phyloP scores from a whole-genome alignment of 2,329 filamentous ascomycete species.

The Colletotrichum sp. region DNA sequence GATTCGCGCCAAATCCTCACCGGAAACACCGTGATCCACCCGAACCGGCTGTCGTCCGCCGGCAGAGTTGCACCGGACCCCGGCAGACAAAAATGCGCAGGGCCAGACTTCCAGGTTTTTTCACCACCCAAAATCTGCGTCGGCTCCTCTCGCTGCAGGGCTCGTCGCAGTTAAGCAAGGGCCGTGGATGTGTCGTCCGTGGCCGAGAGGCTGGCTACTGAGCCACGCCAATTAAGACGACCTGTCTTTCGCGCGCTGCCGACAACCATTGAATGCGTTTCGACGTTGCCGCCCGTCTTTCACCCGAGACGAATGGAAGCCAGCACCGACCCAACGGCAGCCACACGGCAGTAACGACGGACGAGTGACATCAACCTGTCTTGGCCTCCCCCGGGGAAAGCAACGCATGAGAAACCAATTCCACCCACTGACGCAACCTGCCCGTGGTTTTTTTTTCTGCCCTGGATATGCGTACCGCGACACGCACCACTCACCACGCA shows the following conservation, averaged over 20 bases:
- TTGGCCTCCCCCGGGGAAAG: background rate
- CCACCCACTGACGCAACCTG: slow-evolving; percentile 9
- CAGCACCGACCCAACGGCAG: background rate
- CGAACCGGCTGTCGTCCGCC: background rate
- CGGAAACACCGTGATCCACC: slow-evolving; percentile 9
- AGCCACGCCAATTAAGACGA: background rate
- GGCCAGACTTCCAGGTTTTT: slow-evolving; percentile 12
- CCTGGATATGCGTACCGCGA: background rate
- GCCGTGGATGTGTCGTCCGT: background rate
- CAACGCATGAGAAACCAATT: background rate
- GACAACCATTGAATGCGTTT: background rate
- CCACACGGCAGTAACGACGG: slow-evolving; percentile 1
- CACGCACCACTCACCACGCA: background rate
- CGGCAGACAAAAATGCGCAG: background rate
- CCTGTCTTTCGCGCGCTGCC: background rate
- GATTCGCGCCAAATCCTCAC: slow-evolving; percentile 4
- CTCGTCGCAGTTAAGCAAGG: background rate
- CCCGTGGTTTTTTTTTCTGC: background rate
- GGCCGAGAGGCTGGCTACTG: background rate
- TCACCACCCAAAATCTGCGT: background rate
- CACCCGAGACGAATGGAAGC: background rate
- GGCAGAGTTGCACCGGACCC: slow-evolving; percentile 12
- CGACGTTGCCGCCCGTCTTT: background rate
- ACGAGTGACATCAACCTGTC: slow-evolving; percentile 12
- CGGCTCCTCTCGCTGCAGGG: slow-evolving; percentile 6